Evolutionary conservation across 2,329 filamentous ascomycete genomes (phyloP).

Genomic region (Diaporthe vaccinii): DNA sequence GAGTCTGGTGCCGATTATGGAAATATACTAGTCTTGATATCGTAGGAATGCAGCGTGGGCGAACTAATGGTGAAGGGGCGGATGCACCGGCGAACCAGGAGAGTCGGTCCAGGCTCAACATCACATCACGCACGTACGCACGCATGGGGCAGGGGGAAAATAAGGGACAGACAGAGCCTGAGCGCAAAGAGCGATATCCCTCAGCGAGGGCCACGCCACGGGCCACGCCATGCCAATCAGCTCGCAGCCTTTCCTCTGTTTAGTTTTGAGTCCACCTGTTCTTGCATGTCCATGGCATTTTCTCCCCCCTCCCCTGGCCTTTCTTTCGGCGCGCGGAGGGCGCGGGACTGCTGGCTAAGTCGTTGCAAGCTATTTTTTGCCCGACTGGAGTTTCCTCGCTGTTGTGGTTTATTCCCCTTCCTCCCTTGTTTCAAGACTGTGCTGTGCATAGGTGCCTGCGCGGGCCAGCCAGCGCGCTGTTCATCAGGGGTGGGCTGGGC

Average conservation of each 20-base stretch:
- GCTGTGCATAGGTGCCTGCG: conserved; percentile 7
- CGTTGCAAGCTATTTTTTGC: neutral
- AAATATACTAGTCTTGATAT: neutral
- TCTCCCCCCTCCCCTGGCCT: neutral
- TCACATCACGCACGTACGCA: neutral
- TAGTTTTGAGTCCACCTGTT: neutral
- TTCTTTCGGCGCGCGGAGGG: neutral
- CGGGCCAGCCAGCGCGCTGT: conserved; percentile 29
- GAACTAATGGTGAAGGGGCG: neutral
- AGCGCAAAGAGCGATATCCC: conserved; percentile 22
- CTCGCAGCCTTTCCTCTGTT: conserved; percentile 2
- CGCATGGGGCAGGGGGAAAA: neutral
- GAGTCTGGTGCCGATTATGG: neutral
- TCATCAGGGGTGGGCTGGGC: conserved; percentile 10
- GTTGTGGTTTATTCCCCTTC: neutral
- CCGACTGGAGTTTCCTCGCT: conserved; percentile 5
- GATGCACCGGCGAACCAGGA: conserved; percentile 15
- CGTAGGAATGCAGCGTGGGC: neutral
- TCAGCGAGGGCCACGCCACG: neutral
- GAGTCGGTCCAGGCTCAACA: neutral
- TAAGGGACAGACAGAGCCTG: neutral
- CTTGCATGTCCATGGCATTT: neutral
- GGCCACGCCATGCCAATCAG: neutral
- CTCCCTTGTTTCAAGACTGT: conserved; percentile 29
- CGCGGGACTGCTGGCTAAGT: neutral